These are phyloP conservation scores for Xylariaceae sp. DNA, from an alignment of 2,329 filamentous ascomycete species.

Conservation along the genomic window DNA sequence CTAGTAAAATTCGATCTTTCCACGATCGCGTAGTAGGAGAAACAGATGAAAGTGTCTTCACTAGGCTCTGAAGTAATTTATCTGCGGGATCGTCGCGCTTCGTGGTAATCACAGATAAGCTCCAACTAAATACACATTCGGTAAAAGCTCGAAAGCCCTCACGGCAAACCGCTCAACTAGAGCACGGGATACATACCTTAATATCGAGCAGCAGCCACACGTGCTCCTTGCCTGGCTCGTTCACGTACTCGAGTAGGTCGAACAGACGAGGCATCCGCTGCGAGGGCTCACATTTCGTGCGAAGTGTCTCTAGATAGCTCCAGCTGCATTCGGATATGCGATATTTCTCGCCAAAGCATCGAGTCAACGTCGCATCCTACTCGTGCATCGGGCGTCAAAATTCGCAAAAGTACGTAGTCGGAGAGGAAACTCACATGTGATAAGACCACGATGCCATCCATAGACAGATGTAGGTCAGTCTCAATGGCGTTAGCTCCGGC, in stretches of 20 bases:
- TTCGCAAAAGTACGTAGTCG: background rate
- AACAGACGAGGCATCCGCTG: background rate
- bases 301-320: background rate
- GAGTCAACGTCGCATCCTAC: background rate
- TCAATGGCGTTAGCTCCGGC: conserved; percentile 5
- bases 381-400: too few relatives aligned
- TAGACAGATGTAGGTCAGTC: conserved; percentile 1
- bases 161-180: too few relatives aligned
- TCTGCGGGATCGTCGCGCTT: too few relatives aligned
- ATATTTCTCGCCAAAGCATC: background rate
- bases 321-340: background rate
- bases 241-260: conserved; percentile 1
- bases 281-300: background rate
- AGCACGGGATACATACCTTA: background rate
- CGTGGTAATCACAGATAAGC: too few relatives aligned
- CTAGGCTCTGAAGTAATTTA: too few relatives aligned
- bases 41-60: too few relatives aligned
- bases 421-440: background rate
- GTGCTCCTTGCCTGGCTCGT: background rate
- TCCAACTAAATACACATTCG: too few relatives aligned
- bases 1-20: too few relatives aligned
- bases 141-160: too few relatives aligned
- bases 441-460: conserved; percentile 1
- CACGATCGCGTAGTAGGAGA: too few relatives aligned
- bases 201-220: background rate